Percentiles rank a stretch among this genome's conserved stretches.
Evolutionary conservation across 441 rosid species (phyloP).

Genomic region (Macaranga tanarius): DNA sequence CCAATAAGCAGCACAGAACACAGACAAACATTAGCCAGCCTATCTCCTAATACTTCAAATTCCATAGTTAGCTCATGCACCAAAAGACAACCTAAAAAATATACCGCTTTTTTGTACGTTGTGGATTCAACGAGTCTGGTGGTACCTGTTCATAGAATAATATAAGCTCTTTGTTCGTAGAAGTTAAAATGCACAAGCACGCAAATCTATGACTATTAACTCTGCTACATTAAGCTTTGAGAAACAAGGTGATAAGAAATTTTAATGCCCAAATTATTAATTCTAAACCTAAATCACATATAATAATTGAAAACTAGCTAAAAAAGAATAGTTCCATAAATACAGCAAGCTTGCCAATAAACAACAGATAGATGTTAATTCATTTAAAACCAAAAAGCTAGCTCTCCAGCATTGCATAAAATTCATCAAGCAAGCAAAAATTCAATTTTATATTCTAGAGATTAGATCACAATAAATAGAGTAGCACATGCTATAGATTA

Average conservation of each 20-base stretch:
- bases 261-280: neutral
- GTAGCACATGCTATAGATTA: neutral
- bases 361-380: slow-evolving; percentile 12
- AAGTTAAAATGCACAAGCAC: neutral
- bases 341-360: slow-evolving; percentile 6
- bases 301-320: neutral
- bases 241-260: neutral
- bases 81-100: slow-evolving; percentile 4
- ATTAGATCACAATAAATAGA: slow-evolving; percentile 13
- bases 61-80: neutral
- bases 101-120: neutral
- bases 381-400: neutral
- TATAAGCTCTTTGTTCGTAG: neutral
- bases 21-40: neutral
- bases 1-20: neutral
- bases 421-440: slow-evolving; percentile 3
- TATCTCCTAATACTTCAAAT: neutral
- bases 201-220: neutral
- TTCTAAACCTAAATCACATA: neutral
- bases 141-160: neutral
- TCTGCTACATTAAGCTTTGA: neutral
- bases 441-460: neutral
- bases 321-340: neutral
- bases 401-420: slow-evolving; percentile 12
- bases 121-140: neutral